Base-by-base conservation (phyloP, 1,284 basidiomycete species). In the Tausonia pullulans region DNA sequence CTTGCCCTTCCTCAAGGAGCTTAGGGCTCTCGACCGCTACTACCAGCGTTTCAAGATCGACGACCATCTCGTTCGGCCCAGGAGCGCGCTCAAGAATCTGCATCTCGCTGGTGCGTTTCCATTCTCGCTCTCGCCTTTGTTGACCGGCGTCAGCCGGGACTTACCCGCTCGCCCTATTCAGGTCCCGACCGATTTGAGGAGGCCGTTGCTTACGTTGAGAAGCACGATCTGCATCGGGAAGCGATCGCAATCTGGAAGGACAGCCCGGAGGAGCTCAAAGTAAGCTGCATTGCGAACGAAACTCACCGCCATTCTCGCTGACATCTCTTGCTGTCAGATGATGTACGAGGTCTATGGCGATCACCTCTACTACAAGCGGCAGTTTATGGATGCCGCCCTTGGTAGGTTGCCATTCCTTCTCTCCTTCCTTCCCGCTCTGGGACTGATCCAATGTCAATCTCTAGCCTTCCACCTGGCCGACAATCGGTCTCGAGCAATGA, bases 1-100 rank as follows among this genome's bases (percentile, higher is more conserved):
- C 73, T 83, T 99, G 0, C 94, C 96, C 0, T 98, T 98, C 83
- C 80, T 99, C 61, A 85, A 92, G 13, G 90, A 94, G 69, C 81
- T 99, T 10, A 84, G 90, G 8, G 81, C 86, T 0, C 78, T 96
- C 67, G 87, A 90, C 56, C 84, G 83, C 63, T 81, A 85, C 73
- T 90, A 95, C 71, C 94, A 98, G 71, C 79, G 84, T 50, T 97
- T 91, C 79, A 83, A 83, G 68, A 98, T 99, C 68, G 94, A 99
- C 73, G 93, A 98, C 72, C 85, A 97, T 74, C 82, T 98, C 46
- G 85, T 84, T 70, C 83, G 91, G 49, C 77, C 88, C 69, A 78
- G 81, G 60, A 87, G 83, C 66, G 96, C 95, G 2, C 75, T 99
- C 58, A 75, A 74, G 46, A 87, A 92, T 75, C 79, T 99, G 11